Percentiles rank a stretch among this genome's conserved stretches.
Conservation (phyloP, 192 early-diverging fungal species). For the Umbelopsis ramanniana region DNA sequence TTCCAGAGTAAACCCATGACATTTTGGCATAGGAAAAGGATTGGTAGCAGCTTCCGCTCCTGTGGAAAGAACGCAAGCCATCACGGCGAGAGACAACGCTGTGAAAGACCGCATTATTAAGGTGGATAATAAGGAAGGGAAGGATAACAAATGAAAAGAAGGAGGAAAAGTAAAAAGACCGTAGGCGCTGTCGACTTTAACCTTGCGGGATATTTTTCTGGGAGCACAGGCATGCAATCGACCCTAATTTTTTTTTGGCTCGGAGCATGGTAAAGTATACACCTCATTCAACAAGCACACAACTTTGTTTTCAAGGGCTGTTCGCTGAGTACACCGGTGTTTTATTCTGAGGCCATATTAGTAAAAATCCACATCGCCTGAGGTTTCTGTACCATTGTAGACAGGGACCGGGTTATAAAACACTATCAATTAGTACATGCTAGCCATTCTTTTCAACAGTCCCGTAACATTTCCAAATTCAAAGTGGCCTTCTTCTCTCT, state of each 20-base stretch:
- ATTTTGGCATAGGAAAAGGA: conserved; percentile 21
- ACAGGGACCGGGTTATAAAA: not conserved
- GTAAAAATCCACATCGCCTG: no score
- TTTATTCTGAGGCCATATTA: no score
- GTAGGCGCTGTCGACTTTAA: no score
- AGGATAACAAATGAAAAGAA: not conserved
- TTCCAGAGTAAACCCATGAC: conserved; percentile 17
- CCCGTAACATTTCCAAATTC: not conserved
- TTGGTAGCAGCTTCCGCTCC: not conserved
- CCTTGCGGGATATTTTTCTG: no score
- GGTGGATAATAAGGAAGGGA: not conserved
- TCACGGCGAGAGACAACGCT: not conserved
- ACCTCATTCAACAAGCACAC: no score
- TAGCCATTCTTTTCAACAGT: not conserved
- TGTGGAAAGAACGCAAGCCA: not conserved
- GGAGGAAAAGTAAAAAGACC: not conserved
- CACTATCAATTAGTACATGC: not conserved
- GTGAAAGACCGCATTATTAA: not conserved
- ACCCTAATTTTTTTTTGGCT: no score
- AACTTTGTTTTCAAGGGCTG: no score
- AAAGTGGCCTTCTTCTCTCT: not conserved
- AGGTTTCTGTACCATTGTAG: no score
- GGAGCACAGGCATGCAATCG: no score
- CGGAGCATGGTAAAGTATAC: no score
- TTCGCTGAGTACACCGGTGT: no score